phyloP scores from a whole-genome alignment of 202 grass and related monocot species.

The Setaria viridis region DNA sequence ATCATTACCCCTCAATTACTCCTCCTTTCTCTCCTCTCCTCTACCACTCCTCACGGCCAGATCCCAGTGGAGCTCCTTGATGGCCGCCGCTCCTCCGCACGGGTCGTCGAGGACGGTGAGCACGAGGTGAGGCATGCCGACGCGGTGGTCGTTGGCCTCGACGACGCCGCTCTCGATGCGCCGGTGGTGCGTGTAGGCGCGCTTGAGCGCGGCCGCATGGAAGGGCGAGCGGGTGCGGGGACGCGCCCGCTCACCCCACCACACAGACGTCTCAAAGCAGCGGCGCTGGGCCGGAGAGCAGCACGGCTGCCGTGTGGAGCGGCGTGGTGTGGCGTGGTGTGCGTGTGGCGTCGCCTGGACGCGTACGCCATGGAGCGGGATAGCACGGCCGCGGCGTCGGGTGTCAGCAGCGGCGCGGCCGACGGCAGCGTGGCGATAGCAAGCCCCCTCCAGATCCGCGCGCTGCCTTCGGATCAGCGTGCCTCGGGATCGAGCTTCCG shows the following conservation, averaged over 20 bases:
- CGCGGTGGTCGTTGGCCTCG: conserved; percentile 66
- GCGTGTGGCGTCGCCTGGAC: conserved; percentile 64
- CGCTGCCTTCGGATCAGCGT: too few relatives aligned
- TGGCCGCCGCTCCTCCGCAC: conserved; percentile 80
- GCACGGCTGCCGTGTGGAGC: conserved; percentile 74
- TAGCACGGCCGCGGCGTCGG: conserved; percentile 71
- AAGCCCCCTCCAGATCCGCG: too few relatives aligned
- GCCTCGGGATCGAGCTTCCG: too few relatives aligned
- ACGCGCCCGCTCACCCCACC: conserved; percentile 12
- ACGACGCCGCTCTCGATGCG: conserved; percentile 52
- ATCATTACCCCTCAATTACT: too few relatives aligned
- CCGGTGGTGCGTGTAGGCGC: conserved; percentile 84
- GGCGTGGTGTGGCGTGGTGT: conserved; percentile 73
- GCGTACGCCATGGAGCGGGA: conserved; percentile 64
- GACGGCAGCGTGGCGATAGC: conserved; percentile 37
- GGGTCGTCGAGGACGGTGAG: conserved; percentile 93
- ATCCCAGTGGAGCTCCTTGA: conserved; percentile 43
- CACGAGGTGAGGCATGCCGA: conserved; percentile 77
- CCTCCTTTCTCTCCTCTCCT: too few relatives aligned
- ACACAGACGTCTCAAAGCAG: conserved; percentile 74
- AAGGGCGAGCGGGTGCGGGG: too few relatives aligned
- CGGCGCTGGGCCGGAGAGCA: conserved; percentile 67
- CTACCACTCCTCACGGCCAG: too few relatives aligned
- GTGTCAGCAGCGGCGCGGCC: conserved; percentile 66
- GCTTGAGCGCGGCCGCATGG: conserved; percentile 38